Base-by-base conservation (phyloP, 2,329 filamentous ascomycete species). In the Escovopsis sp. region DNA sequence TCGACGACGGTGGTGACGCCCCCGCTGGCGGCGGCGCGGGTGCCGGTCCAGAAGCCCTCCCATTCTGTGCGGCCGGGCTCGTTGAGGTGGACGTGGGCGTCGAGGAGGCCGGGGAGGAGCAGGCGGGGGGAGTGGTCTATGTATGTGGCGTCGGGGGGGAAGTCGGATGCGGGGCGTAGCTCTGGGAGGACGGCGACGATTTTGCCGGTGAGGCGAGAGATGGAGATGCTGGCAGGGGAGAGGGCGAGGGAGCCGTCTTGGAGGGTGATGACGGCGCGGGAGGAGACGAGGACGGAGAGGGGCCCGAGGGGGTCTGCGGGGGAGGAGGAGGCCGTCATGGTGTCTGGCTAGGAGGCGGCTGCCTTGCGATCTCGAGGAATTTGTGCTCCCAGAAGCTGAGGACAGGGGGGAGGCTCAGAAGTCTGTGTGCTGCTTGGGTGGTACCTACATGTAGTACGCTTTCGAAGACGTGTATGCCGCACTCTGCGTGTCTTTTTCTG, bases 21-120 rank as follows among this genome's bases (percentile, higher is more conserved):
- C 28, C 90, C 90, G 48, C 88, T 92, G 10, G 90, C 90, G 4
- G 90, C 90, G 25, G 90, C 90, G 48, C 83, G 73, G 17, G 90
- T 96, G 33, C 90, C 90, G 1, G 87, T 94, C 65, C 79, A 82
- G 65, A 98, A 98, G 10, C 90, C 90, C 54, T 98, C 90, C 90
- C 90, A 96, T 70, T 94, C 88, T 35, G 88, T 94, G 38, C 90
- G 74, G 29, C 90, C 90, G 1, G 90, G 90, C 61, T 98, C 90
- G 52, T 96, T 96, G 47, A 96, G 73, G 61, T 98, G 90, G 27
- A 98, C 90, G 56, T 98, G 90, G 26, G 90, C 88, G 55, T 98
- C 90, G 14, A 98, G 88, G 21, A 98, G 67, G 15, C 90, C 90
- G 0, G 90, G 90, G 25, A 96, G 68, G 27, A 98, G 65, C 32